These are phyloP conservation scores for Hansenula anomala DNA, from an alignment of 1,139 yeast genomes.

Conservation along the genomic window DNA sequence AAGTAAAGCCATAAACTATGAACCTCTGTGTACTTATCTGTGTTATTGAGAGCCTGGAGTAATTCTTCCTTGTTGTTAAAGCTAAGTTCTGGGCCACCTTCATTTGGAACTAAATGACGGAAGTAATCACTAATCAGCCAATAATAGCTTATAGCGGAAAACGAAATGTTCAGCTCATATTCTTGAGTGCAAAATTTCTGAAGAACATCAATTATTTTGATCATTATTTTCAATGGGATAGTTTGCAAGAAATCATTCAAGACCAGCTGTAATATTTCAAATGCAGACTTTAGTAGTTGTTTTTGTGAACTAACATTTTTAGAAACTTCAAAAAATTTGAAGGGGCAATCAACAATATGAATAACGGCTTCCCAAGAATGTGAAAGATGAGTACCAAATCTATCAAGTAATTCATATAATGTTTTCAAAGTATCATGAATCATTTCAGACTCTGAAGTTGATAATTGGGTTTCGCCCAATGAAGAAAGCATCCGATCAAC, in stretches of 20 bases:
- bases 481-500: conserved; percentile 11
- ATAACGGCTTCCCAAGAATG: conserved; percentile 73
- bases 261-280: conserved; percentile 75
- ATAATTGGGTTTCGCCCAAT: conserved; percentile 7
- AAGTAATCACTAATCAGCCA: conserved; percentile 86
- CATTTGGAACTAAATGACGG: conserved; percentile 24
- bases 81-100: too few species aligned
- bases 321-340: conserved; percentile 34
- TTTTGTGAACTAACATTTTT: conserved; percentile 32
- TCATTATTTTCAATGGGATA: conserved; percentile 60
- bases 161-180: conserved; percentile 77
- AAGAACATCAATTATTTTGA: conserved; percentile 64
- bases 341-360: conserved; percentile 63
- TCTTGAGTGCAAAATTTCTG: conserved; percentile 66
- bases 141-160: conserved; percentile 85
- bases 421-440: conserved; percentile 59
- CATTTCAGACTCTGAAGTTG: conserved; percentile 52
- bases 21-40: conserved; percentile 4
- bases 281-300: conserved; percentile 54
- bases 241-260: conserved; percentile 77
- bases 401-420: conserved; percentile 65
- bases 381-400: conserved; percentile 58
- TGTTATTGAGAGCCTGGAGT: neutral
- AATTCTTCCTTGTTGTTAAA: too few species aligned
- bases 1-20: conserved; percentile 59